Conservation (phyloP, 257 asterid genomes). For the Fraxinus anomala region DNA sequence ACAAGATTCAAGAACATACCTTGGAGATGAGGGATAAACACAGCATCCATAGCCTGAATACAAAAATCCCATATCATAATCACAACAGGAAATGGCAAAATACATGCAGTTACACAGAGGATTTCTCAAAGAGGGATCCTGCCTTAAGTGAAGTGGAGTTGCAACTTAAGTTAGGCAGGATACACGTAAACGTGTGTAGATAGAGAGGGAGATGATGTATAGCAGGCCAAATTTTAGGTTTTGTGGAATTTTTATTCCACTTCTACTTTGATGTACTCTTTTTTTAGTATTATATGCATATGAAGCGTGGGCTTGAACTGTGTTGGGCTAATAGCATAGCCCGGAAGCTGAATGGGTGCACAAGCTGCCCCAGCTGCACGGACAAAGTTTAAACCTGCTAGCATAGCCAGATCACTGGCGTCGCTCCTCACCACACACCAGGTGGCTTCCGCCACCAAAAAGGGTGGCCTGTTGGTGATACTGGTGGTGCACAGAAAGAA, state of each 20-base stretch:
- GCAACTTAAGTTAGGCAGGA: too few species aligned
- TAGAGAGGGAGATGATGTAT: too few species aligned
- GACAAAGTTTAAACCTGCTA: conserved; percentile 38
- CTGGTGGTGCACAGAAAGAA: background rate
- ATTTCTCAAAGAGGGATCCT: too few species aligned
- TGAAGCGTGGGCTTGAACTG: conserved; percentile 45
- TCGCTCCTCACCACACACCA: conserved; percentile 54
- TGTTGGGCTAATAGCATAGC: conserved; percentile 45
- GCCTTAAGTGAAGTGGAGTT: too few species aligned
- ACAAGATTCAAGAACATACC: conserved; percentile 29
- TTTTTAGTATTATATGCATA: conserved; percentile 28
- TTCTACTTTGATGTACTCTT: too few species aligned
- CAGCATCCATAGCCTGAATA: conserved; percentile 49
- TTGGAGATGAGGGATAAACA: conserved; percentile 42
- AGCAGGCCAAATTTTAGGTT: too few species aligned
- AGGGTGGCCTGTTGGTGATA: background rate
- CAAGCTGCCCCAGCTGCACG: conserved; percentile 49
- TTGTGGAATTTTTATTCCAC: too few species aligned
- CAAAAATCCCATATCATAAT: background rate
- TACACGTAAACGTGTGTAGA: too few species aligned
- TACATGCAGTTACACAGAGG: too few species aligned
- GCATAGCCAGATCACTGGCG: conserved; percentile 39
- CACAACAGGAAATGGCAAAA: background rate
- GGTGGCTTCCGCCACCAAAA: conserved; percentile 19
- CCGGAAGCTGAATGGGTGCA: conserved; percentile 34